Conservation (phyloP, 2,329 filamentous ascomycete genomes). For the Fusarium sp. region DNA sequence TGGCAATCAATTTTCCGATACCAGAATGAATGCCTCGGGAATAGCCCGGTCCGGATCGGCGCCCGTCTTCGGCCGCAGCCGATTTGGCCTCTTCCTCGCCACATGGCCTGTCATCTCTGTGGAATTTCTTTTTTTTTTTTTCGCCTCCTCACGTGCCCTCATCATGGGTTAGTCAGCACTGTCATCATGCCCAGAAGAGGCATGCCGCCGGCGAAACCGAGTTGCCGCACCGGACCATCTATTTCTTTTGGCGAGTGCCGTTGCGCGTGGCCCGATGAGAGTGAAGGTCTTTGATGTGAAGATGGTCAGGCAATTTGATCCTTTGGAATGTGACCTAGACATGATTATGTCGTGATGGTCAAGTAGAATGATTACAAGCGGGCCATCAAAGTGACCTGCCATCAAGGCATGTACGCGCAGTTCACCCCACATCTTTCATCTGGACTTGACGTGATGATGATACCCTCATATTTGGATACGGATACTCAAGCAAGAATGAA, state of each 20-base stretch:
- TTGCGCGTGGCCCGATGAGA: constrained; percentile 13
- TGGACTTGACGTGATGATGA: background rate
- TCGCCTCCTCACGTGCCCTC: constrained; percentile 20
- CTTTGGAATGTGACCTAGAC: constrained; percentile 24
- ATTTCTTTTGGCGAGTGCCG: background rate
- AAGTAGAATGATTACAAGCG: background rate
- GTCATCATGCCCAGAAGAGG: background rate
- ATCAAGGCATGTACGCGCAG: background rate
- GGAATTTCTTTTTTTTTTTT: background rate
- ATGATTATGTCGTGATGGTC: background rate
- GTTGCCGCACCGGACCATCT: background rate
- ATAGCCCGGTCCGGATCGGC: constrained; percentile 7
- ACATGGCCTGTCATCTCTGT: constrained; percentile 5
- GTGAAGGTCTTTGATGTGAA: background rate
- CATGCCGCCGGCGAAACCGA: constrained; percentile 22
- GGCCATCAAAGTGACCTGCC: background rate
- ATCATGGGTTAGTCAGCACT: constrained; percentile 2
- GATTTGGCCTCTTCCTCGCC: constrained; percentile 13
- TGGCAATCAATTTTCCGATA: background rate
- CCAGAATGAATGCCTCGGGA: background rate
- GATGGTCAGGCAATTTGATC: background rate
- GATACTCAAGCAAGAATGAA: background rate
- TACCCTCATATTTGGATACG: background rate
- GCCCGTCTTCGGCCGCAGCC: constrained; percentile 12
- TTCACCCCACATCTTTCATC: background rate